Conservation (phyloP, 2,329 filamentous ascomycete species). For the Geosmithia putterillii region DNA sequence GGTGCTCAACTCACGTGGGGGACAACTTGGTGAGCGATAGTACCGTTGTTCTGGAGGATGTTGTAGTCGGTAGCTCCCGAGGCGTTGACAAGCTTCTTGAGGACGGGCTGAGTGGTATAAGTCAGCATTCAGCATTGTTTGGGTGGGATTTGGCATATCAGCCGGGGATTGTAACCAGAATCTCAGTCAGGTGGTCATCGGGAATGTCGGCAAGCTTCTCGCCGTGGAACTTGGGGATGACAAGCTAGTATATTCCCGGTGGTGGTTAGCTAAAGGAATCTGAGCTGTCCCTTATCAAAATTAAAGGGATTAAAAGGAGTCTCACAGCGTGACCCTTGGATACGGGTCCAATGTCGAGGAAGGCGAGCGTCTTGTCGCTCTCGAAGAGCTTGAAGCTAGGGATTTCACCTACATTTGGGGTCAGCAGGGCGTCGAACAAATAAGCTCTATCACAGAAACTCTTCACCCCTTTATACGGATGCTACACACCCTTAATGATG, state of each 20-base stretch:
- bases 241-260: slow-evolving; percentile 56
- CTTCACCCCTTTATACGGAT: no score
- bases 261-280: neutral
- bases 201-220: slow-evolving; percentile 86
- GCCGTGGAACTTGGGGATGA: slow-evolving; percentile 93
- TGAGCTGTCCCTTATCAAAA: slow-evolving; percentile 67
- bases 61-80: slow-evolving; percentile 76
- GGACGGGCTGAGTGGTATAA: slow-evolving; percentile 22
- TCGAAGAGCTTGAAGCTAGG: slow-evolving; percentile 95
- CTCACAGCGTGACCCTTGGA: slow-evolving; percentile 80
- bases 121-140: neutral
- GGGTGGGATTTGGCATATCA: neutral
- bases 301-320: slow-evolving; percentile 19
- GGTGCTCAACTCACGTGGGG: slow-evolving; percentile 72
- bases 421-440: no score
- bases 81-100: slow-evolving; percentile 75
- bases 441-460: no score
- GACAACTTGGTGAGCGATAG: slow-evolving; percentile 82
- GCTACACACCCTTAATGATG: slow-evolving; percentile 70
- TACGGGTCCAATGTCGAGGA: slow-evolving; percentile 89
- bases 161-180: slow-evolving; percentile 48
- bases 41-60: slow-evolving; percentile 90
- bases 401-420: slow-evolving; percentile 60
- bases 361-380: slow-evolving; percentile 84
- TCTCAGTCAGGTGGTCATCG: slow-evolving; percentile 71